Evolutionary conservation across 805 yeast genomes (phyloP), one percentile per base, ranked within the genome.

Genomic region (Kazachstania africana): DNA sequence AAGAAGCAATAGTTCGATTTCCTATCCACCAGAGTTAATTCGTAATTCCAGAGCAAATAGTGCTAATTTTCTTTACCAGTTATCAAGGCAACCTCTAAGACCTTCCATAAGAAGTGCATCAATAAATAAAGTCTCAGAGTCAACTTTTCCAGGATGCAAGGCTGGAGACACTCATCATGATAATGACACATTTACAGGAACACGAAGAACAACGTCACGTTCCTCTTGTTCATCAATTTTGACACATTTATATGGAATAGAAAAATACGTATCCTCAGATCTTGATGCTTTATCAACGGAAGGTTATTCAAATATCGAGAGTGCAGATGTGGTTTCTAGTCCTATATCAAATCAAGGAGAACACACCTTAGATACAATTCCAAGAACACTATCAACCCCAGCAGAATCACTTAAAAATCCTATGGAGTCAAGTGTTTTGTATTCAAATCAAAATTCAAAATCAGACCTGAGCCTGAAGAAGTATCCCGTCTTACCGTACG

Each of bases 171-270:
- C 18, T 8, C 26, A 20, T 12, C n/a, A n/a, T n/a, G n/a, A n/a
- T n/a, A n/a, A n/a, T n/a, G n/a, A n/a, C n/a, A n/a, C n/a, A n/a
- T n/a, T n/a, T n/a, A n/a, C n/a, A n/a, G 20, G 23, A 22, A 27
- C 28, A 27, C 37, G 38, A 14, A 34, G 20, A 25, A 6, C 26
- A 4, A 24, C 35, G 6, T 36, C 47, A 6, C 36, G 40, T 10
- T 42, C 47, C 12, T 43, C 49, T 5, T 36, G 41, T 22, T 33
- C 35, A 20, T 33, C 44, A 2, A 47, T 50, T 20, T 47, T 53
- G 8, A 38, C 54, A 8, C 56, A 50, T 27, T 28, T 50, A 12
- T 50, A 43, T 32, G 46, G 54, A 13, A 31, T 50, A 24, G 56
- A 50, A 32, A 41, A 48, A 20, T 48, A 47, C 34, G 51, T 50